Evolutionary conservation across 352 stramenopile genomes (phyloP).

Genomic region (Globisporangium radiosum): DNA sequence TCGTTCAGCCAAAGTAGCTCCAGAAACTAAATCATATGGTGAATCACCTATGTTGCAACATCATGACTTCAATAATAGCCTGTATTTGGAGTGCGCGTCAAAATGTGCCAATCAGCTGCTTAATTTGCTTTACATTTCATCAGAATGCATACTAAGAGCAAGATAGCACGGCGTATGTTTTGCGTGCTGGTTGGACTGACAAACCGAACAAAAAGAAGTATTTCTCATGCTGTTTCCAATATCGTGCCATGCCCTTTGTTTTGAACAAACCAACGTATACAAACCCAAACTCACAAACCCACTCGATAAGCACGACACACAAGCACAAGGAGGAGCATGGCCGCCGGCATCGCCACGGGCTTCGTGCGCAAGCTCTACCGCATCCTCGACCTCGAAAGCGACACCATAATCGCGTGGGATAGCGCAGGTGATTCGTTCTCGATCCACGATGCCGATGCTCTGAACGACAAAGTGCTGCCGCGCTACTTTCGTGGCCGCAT

Average conservation of each 20-base stretch:
- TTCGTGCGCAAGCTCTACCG: constrained; percentile 82
- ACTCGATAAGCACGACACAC: neutral
- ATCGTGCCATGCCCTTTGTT: neutral
- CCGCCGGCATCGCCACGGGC: constrained; percentile 55
- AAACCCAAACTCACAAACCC: constrained; percentile 1
- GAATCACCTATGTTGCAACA: too few species aligned
- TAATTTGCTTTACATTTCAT: too few species aligned
- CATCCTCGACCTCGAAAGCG: constrained; percentile 69
- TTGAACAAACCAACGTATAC: neutral
- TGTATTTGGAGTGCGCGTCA: too few species aligned
- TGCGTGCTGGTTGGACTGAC: too few species aligned
- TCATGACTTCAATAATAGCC: too few species aligned
- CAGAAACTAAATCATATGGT: too few species aligned
- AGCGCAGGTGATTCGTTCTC: constrained; percentile 49
- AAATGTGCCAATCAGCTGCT: too few species aligned
- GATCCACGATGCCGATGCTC: constrained; percentile 48
- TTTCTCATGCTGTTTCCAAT: too few species aligned
- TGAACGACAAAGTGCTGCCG: constrained; percentile 54
- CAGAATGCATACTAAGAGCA: too few species aligned
- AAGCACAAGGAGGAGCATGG: constrained; percentile 11
- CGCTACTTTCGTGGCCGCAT: constrained; percentile 66
- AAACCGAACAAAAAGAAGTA: too few species aligned
- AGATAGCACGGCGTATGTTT: too few species aligned
- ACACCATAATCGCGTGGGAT: constrained; percentile 58
- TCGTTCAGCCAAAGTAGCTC: too few species aligned